Conservation (phyloP, 1,139 yeast species). For the Kodamaea suecica region DNA sequence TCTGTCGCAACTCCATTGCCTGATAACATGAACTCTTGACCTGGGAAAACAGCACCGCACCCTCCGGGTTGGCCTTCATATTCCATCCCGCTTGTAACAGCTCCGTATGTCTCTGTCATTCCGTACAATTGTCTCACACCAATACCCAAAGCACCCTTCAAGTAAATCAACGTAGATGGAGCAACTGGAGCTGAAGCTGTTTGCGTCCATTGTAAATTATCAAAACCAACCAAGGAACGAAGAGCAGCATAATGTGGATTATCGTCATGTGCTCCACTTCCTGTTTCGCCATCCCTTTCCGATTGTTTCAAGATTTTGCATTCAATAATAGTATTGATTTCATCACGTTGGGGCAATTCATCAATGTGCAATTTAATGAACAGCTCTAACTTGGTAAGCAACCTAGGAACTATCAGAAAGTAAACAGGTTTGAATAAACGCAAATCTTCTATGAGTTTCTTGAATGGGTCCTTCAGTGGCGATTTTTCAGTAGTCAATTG, state of each 20-base stretch:
- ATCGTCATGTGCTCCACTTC: conserved; percentile 3
- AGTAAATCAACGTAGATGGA: conserved; percentile 16
- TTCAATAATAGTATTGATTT: conserved; percentile 12
- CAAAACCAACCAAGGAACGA: conserved; percentile 17
- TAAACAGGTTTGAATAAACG: conserved; percentile 29
- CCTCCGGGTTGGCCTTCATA: conserved; percentile 19
- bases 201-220: conserved; percentile 19
- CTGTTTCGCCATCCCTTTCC: conserved; percentile 13
- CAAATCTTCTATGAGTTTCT: conserved; percentile 26
- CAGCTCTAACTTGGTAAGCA: conserved; percentile 35
- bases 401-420: conserved; percentile 39
- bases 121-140: conserved; percentile 21
- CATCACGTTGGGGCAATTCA: conserved; percentile 5
- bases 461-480: conserved; percentile 14
- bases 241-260: conserved; percentile 5
- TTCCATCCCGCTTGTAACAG: conserved; percentile 12
- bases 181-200: conserved; percentile 23
- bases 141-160: conserved; percentile 19
- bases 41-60: conserved; percentile 14
- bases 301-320: conserved; percentile 13
- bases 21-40: conserved; percentile 9
- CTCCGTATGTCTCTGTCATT: conserved; percentile 20
- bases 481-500: conserved; percentile 19
- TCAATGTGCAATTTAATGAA: conserved; percentile 13
- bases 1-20: not conserved